Percentiles rank a stretch among this genome's conserved stretches.
Evolutionary conservation across 2,329 filamentous ascomycete genomes (phyloP).

Genomic region (Eurotiales sp.): DNA sequence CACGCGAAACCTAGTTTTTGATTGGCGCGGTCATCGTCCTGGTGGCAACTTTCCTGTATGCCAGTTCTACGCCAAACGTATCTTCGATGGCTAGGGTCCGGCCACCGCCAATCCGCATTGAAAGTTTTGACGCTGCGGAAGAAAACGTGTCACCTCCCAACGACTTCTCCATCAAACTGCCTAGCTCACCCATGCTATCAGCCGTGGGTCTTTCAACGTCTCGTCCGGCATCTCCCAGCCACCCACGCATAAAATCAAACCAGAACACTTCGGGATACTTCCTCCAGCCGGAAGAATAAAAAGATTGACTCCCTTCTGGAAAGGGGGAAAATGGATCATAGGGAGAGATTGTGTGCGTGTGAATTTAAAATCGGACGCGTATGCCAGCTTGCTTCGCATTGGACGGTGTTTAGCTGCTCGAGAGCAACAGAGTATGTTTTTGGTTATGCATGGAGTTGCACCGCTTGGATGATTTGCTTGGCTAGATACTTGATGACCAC

Average conservation of each 20-base stretch:
- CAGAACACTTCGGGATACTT: conserved; percentile 39
- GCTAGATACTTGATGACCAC: neutral
- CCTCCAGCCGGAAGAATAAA: conserved; percentile 26
- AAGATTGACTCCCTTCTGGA: neutral
- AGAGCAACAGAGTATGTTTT: neutral
- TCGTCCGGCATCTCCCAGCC: conserved; percentile 49
- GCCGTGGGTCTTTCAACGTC: conserved; percentile 50
- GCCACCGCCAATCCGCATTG: conserved; percentile 53
- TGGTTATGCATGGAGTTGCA: neutral
- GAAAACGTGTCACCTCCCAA: conserved; percentile 42
- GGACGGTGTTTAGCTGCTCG: neutral
- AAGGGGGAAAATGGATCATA: neutral
- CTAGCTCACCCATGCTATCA: conserved; percentile 45
- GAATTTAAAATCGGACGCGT: no score
- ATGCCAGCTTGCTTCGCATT: neutral
- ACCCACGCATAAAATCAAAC: conserved; percentile 39
- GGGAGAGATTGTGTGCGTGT: no score
- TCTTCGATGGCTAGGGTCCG: conserved; percentile 46
- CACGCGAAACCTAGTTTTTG: conserved; percentile 60
- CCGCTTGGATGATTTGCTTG: neutral
- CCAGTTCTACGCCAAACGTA: conserved; percentile 44
- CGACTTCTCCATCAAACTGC: conserved; percentile 45
- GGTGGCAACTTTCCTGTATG: conserved; percentile 81
- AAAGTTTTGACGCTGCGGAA: conserved; percentile 71
- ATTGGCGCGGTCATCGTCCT: conserved; percentile 76